Percentiles rank a stretch among this genome's conserved stretches.
Evolutionary conservation across 306 rosid genomes (phyloP).

Genomic region (Medicago truncatula): DNA sequence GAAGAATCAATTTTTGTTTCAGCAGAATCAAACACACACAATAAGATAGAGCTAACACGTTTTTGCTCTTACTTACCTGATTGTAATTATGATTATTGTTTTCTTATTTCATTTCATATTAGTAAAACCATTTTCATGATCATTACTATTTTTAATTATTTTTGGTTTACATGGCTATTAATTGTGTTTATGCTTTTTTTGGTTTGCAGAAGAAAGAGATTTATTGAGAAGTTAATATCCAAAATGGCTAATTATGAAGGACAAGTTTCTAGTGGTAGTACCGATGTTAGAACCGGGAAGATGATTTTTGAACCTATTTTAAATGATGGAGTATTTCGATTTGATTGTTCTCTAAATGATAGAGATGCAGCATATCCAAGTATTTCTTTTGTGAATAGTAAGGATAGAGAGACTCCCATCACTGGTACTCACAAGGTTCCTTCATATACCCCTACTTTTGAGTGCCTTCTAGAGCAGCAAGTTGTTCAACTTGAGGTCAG

Average conservation of each 20-base stretch:
- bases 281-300: slow-evolving; percentile 57
- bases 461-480: slow-evolving; percentile 68
- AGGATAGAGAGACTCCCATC: slow-evolving; percentile 65
- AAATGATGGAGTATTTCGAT: slow-evolving; percentile 83
- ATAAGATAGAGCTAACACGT: not conserved
- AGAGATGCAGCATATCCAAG: slow-evolving; percentile 77
- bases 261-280: slow-evolving; percentile 39
- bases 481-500: slow-evolving; percentile 78
- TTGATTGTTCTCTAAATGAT: slow-evolving; percentile 77
- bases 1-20: too few species aligned
- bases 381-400: slow-evolving; percentile 65
- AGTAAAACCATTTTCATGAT: slow-evolving; percentile 22
- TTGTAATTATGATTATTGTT: not conserved
- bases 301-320: slow-evolving; percentile 79
- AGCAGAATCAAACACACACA: too few species aligned
- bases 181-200: slow-evolving; percentile 25
- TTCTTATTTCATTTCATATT: not conserved
- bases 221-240: slow-evolving; percentile 44
- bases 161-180: slow-evolving; percentile 16
- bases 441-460: slow-evolving; percentile 60
- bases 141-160: too few species aligned
- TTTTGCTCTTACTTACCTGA: not conserved
- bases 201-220: slow-evolving; percentile 55
- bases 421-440: slow-evolving; percentile 56
- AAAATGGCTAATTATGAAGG: slow-evolving; percentile 61